These are phyloP conservation scores for Exobasidium rhododendri DNA, from an alignment of 1,284 basidiomycete species.

Conservation along the genomic window DNA sequence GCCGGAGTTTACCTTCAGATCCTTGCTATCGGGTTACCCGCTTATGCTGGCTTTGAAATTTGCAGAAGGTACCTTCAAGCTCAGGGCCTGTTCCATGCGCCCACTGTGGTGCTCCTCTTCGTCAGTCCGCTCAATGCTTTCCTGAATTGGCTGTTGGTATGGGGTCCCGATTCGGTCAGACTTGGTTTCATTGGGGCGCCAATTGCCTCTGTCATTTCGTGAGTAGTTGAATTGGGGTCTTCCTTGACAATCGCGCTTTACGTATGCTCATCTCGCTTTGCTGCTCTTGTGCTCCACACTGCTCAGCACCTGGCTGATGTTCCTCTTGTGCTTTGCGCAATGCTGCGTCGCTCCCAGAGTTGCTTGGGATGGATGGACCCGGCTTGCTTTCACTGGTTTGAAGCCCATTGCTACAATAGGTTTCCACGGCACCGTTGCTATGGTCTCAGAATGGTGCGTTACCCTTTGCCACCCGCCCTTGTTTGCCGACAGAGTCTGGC, in stretches of 20 bases:
- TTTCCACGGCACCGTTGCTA: slow-evolving; percentile 61
- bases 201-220: slow-evolving; percentile 76
- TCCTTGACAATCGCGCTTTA: background rate
- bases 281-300: background rate
- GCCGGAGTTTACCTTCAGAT: slow-evolving; percentile 72
- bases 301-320: slow-evolving; percentile 62
- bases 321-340: slow-evolving; percentile 52
- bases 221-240: slow-evolving; percentile 43
- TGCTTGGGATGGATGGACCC: slow-evolving; percentile 78
- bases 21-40: slow-evolving; percentile 78
- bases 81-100: slow-evolving; percentile 74
- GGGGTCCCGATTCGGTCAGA: slow-evolving; percentile 56
- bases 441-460: slow-evolving; percentile 81
- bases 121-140: slow-evolving; percentile 82
- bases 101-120: slow-evolving; percentile 77
- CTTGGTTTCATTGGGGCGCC: slow-evolving; percentile 93
- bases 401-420: slow-evolving; percentile 25
- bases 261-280: background rate
- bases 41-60: slow-evolving; percentile 63
- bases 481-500: slow-evolving; percentile 58
- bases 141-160: slow-evolving; percentile 75
- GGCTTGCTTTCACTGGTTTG: slow-evolving; percentile 35
- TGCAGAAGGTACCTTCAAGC: slow-evolving; percentile 48
- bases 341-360: slow-evolving; percentile 65
- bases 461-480: slow-evolving; percentile 94